Evolutionary conservation across 2,329 filamentous ascomycete genomes (phyloP).

Genomic region (Stagonosporopsis tanaceti): DNA sequence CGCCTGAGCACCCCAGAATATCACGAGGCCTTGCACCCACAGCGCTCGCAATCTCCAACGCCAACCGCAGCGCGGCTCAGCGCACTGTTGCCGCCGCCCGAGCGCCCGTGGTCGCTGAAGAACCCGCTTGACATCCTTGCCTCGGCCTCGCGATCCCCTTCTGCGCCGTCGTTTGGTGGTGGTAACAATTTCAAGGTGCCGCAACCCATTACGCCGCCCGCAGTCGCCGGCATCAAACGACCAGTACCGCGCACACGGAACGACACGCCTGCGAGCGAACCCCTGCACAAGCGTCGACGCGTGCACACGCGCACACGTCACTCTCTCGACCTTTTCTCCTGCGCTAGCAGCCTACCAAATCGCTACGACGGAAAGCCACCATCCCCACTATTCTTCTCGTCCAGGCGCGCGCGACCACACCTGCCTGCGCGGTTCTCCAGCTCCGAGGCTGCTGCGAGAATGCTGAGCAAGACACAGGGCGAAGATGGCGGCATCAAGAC

Average conservation of each 20-base stretch:
- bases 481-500: conserved; percentile 61
- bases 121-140: conserved; percentile 3
- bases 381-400: conserved; percentile 63
- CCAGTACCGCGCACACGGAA: conserved; percentile 12
- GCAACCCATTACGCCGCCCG: conserved; percentile 18
- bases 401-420: conserved; percentile 51
- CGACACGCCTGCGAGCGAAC: conserved; percentile 37
- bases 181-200: conserved; percentile 16
- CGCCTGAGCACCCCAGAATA: conserved; percentile 34
- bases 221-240: conserved; percentile 13
- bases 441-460: conserved; percentile 66
- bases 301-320: conserved; percentile 40
- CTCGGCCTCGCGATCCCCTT: conserved; percentile 23
- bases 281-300: conserved; percentile 47
- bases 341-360: conserved; percentile 31
- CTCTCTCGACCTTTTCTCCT: conserved; percentile 48
- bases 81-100: not conserved
- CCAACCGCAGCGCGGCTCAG: conserved; percentile 19
- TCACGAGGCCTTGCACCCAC: conserved; percentile 22
- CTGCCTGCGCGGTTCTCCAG: conserved; percentile 65
- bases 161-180: conserved; percentile 19
- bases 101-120: conserved; percentile 12
- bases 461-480: conserved; percentile 59
- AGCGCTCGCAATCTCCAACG: conserved; percentile 25
- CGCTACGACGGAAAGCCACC: conserved; percentile 47